These are phyloP conservation scores for Colletotrichum sp. DNA, from an alignment of 2,329 filamentous ascomycete genomes.

Conservation along the genomic window DNA sequence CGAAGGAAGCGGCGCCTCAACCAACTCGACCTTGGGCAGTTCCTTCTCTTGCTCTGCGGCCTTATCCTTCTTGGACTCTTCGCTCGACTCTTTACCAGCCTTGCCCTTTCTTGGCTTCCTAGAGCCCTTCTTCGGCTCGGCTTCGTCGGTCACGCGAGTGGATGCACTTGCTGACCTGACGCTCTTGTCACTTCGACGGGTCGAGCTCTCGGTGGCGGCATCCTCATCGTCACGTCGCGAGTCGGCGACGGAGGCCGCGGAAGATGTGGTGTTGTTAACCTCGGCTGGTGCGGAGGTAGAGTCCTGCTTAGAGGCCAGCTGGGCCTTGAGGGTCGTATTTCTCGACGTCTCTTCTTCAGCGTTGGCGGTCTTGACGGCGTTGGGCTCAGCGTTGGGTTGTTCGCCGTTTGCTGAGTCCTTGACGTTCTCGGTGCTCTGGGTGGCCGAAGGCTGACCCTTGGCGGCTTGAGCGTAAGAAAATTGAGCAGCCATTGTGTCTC, in stretches of 20 bases:
- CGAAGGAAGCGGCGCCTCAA: constrained; percentile 80
- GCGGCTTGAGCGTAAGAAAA: constrained; percentile 98
- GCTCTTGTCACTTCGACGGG: constrained; percentile 49
- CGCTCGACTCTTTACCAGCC: constrained; percentile 53
- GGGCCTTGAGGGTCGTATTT: constrained; percentile 11
- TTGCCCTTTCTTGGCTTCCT: constrained; percentile 63
- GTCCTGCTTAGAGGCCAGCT: constrained; percentile 28
- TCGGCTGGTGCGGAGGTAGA: constrained; percentile 1
- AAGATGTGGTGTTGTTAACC: constrained; percentile 31
- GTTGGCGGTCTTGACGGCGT: not conserved
- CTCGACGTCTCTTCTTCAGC: constrained; percentile 10
- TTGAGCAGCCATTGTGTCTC: constrained; percentile 54
- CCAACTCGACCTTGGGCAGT: constrained; percentile 67
- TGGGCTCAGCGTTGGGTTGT: constrained; percentile 6
- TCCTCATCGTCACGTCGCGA: constrained; percentile 43
- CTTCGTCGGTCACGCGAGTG: constrained; percentile 72
- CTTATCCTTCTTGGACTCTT: constrained; percentile 57
- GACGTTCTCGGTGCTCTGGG: constrained; percentile 31
- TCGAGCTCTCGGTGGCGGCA: constrained; percentile 41
- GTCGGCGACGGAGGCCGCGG: constrained; percentile 41
- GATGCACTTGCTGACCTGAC: constrained; percentile 67
- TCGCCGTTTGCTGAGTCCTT: constrained; percentile 20
- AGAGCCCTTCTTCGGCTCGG: constrained; percentile 62
- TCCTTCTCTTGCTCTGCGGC: constrained; percentile 65
- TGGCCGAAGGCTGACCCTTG: constrained; percentile 67